Base-by-base conservation (phyloP, 75 land plant species). In the Cryptomeria japonica region DNA sequence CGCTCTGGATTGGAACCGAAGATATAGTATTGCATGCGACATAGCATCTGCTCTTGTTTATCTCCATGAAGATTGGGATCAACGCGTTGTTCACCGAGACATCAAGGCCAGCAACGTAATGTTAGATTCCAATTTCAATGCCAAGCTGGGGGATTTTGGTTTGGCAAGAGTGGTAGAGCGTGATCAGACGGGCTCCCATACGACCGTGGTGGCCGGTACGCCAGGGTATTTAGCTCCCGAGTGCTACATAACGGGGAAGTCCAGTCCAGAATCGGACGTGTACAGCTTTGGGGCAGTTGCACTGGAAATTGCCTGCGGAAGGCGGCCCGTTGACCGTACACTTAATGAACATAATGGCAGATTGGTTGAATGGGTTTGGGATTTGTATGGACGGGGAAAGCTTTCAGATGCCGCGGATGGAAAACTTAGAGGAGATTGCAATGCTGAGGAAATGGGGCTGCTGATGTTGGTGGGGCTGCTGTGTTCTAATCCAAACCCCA, bases 281-380 rank as follows among this genome's bases (percentile, higher is more conserved):
- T 56, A 16, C 4, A 56, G 61, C 5, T 56, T 56, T 56, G 61
- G 61, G 4, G 61, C 19, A 25, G 61, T 56, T 16, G 3, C 61
- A 16, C 19, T 56, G 5, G 61, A 56, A 56, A 56, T 56, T 18
- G 61, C 61, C 22, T 56, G 61, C 19, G 61, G 61, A 56, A 16
- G 61, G 22, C 61, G 19, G 4, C 61, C 61, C 18, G 61, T 56
- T 16, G 61, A 56, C 19, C 61, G 19, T 0, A 56, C 19, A 16
- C 19, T 18, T 39, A 90, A 90, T 61, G 92, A 49, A n/a, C 87
- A 95, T 34, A 53, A 53, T 53, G 19, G 55, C 44, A 88, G 92
- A 70, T 56, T 96, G 90, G 89, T 94, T 13, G 96, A 96, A 70
- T 90, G 93, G 94, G 95, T 93, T 87, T 89, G 96, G 92, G 85